Evolutionary conservation across 805 yeast genomes (phyloP), one percentile per base, ranked within the genome.

Genomic region (Sungouiozyma intestinalis): DNA sequence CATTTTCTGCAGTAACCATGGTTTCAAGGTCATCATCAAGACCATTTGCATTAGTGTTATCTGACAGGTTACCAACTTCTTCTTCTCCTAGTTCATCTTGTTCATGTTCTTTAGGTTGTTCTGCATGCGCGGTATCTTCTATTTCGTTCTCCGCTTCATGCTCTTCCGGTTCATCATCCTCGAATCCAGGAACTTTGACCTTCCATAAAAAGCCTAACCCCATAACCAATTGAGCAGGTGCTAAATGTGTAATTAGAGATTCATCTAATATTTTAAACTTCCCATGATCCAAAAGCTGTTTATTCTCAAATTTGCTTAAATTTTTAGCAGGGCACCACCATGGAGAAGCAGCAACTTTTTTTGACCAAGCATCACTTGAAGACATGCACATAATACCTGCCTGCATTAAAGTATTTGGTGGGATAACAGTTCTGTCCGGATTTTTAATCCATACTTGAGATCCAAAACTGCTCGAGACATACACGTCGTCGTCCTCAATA

Each of bases 331-430:
- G 71, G n/a, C 84, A 75, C 74, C 78, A 82, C 94, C 94, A 87
- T 2, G 95, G 81, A 2, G 94, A 79, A 0, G 85, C 75, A 1
- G 85, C 76, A 24, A 81, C 71, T 57, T 88, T 90, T 41, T 81
- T 74, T 33, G 81, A 88, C 98, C 98, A 92, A 0, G 95, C 95
- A 35, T 73, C 77, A 7, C 95, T 81, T 0, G 90, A 72, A 17
- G 88, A 74, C 48, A 86, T 71, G n/a, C 94, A 74, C 49, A 81
- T 81, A 4, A 84, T 74, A 11, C 95, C 95, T 1, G 97, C 96
- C 60, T 92, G 98, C 58, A 79, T 69, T 44, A 90, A 66, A 0
- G 97, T 81, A 8, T 87, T 73, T 1, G 97, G 97, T 0, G 97
- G 90, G 4, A 90, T 75, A 21, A 79, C 79, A 29, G 79, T 79